Evolutionary conservation across 371 early-diverging fungal genomes (phyloP), one percentile per base, ranked within the genome.

Genomic region (Mortierella polycephala): DNA sequence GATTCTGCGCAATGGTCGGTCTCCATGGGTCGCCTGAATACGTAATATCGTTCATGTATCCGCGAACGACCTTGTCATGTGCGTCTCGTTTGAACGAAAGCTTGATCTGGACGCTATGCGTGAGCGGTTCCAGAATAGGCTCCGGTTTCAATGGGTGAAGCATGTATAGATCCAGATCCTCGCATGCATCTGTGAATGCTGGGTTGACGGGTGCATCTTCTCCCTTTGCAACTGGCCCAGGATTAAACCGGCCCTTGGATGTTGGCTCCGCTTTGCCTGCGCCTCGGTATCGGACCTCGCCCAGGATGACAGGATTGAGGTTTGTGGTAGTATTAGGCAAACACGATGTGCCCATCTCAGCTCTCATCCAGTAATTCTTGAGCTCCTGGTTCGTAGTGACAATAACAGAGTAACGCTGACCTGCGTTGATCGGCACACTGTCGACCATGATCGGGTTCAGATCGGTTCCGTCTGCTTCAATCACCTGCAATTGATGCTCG

Each of bases 321-420:
- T 77, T 77, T 16, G 64, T 23, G 2, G 54, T 10, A 42, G 52
- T 51, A 9, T 62, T 57, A 42, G 71, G 75, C 40, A 75, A 20
- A 60, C 75, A 81, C 5, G 14, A 54, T 30, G 18, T 60, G 59
- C 75, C 81, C 10, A 81, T 54, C 50, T 81, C 75, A 3, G 75
- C 81, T 23, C 81, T 54, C 81, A 82, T 80, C 74, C 74, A 80
- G 49, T 80, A 82, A 55, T 82, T 82, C 1, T 64, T 58, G 6
- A 74, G 51, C 7, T 70, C 69, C 66, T 82, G 79, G 18, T 82
- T 80, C 7, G 82, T 49, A 7, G 68, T 66, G 41, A 82, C 63
- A 60, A 82, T 82, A 18, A 75, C 82, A 11, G 82, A 82, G 65
- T 82, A 82, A 2, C 82, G 82, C 57, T 82, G 82, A 39, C 80